These are phyloP conservation scores for Phaffomyces antillensis DNA, from an alignment of 805 yeast species.

Conservation along the genomic window DNA sequence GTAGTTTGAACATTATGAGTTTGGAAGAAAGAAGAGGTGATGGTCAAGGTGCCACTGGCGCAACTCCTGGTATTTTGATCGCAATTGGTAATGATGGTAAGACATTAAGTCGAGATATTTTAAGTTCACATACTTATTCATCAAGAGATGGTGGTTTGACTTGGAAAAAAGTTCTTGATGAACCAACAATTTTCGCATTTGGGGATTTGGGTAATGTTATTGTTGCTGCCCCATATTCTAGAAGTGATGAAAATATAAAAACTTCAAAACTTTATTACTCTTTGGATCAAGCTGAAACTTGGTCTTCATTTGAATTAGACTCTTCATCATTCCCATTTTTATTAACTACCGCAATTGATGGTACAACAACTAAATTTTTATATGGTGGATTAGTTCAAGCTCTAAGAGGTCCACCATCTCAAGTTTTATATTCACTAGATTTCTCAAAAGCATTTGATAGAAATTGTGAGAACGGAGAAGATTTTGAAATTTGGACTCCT, in stretches of 20 bases:
- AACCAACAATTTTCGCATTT: conserved; percentile 47
- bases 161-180: conserved; percentile 53
- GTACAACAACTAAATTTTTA: conserved; percentile 59
- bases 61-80: conserved; percentile 39
- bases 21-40: conserved; percentile 26
- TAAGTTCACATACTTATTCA: conserved; percentile 41
- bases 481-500: conserved; percentile 54
- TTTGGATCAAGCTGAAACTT: conserved; percentile 65
- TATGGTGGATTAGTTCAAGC: conserved; percentile 33
- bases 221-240: conserved; percentile 36
- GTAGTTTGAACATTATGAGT: conserved; percentile 30
- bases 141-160: conserved; percentile 77
- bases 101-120: conserved; percentile 9
- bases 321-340: conserved; percentile 32
- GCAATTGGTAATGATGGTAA: conserved; percentile 35
- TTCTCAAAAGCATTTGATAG: conserved; percentile 50
- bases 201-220: conserved; percentile 80
- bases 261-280: conserved; percentile 43
- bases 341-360: conserved; percentile 59
- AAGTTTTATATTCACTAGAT: conserved; percentile 36
- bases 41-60: conserved; percentile 24
- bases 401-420: not conserved
- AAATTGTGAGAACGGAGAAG: conserved; percentile 32
- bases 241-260: conserved; percentile 25
- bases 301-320: conserved; percentile 47